Percentiles rank a stretch among this genome's conserved stretches.
These are phyloP conservation scores for Penicillium parvum DNA, from an alignment of 495 filamentous ascomycete species.

Conservation along the genomic window DNA sequence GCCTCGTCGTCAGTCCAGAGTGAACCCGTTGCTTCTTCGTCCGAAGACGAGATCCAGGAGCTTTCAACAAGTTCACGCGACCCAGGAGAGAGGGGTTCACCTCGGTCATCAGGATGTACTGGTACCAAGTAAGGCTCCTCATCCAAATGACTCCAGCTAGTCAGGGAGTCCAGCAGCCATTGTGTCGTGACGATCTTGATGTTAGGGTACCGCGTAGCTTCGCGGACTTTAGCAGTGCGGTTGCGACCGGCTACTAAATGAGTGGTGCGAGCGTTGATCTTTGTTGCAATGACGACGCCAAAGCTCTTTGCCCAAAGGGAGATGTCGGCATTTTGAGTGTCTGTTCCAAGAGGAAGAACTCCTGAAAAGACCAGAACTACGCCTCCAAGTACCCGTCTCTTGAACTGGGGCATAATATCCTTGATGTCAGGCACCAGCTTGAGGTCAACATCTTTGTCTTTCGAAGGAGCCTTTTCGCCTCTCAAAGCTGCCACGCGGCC, in stretches of 20 bases:
- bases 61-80: slow-evolving; percentile 33
- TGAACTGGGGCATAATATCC: slow-evolving; percentile 72
- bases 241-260: slow-evolving; percentile 70
- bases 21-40: slow-evolving; percentile 43
- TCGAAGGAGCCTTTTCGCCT: slow-evolving; percentile 46
- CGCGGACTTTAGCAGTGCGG: slow-evolving; percentile 83
- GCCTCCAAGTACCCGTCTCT: slow-evolving; percentile 62
- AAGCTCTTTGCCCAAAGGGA: slow-evolving; percentile 80
- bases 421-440: slow-evolving; percentile 80
- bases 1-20: slow-evolving; percentile 36
- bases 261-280: slow-evolving; percentile 55
- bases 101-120: slow-evolving; percentile 58
- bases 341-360: slow-evolving; percentile 74
- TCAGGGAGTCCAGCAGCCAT: slow-evolving; percentile 81
- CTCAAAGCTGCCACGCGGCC: slow-evolving; percentile 57
- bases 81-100: slow-evolving; percentile 33
- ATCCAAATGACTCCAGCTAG: slow-evolving; percentile 68
- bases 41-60: slow-evolving; percentile 38
- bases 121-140: slow-evolving; percentile 70
- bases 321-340: slow-evolving; percentile 75
- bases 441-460: slow-evolving; percentile 55
- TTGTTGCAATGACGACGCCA: slow-evolving; percentile 65
- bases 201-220: slow-evolving; percentile 64
- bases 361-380: slow-evolving; percentile 81
- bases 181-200: slow-evolving; percentile 87